Base-by-base conservation (phyloP, 108 stramenopile genomes). In the Fistulifera pelliculosa region DNA sequence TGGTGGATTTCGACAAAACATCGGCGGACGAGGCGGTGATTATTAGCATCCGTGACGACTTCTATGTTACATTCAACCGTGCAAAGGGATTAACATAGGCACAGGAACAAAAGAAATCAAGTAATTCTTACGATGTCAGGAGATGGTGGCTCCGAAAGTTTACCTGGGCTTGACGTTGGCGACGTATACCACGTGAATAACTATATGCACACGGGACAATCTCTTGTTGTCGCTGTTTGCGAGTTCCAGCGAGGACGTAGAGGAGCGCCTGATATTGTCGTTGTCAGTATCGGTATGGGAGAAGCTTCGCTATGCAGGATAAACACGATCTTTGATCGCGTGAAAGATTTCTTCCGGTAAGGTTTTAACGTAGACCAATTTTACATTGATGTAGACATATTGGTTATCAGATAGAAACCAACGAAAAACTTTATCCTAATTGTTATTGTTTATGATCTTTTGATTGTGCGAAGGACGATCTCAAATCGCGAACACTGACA, bases 21-120 rank as follows among this genome's bases (percentile, higher is more conserved):
- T 22, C 27, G 16, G 21, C 16, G 44, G 35, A 16, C 16, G 50
- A 52, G 16, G 17, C 21, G 16, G 53, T 54, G 15, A 25, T 59
- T 45, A 24, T 49, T 19, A 54, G 21, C 44, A 45, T 45, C 11
- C 44, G 21, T 19, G 44, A 45, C 44, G 21, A 17, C 4, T 45
- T 8, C 60, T 45, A 60, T 49, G 25, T 75, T 60, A 56, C 49
- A 11, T 79, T 54, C 51, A 78, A 74, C 38, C 59, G 61, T 27
- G 47, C 61, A 61, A 39, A 13, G 59, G 60, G 13, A 38, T 63
- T 56, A 78, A 68, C 25, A 18, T 17, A 23, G 77, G 56, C 27
- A 78, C 73, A 14, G 41, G 47, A 73, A 78, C 26, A 48, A 31
- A 19, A 35, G 43, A 41, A 61, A 78, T 45, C 25, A 56, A 35